Evolutionary conservation across 1,284 basidiomycete genomes (phyloP).

Genomic region (Thelephora terrestris): DNA sequence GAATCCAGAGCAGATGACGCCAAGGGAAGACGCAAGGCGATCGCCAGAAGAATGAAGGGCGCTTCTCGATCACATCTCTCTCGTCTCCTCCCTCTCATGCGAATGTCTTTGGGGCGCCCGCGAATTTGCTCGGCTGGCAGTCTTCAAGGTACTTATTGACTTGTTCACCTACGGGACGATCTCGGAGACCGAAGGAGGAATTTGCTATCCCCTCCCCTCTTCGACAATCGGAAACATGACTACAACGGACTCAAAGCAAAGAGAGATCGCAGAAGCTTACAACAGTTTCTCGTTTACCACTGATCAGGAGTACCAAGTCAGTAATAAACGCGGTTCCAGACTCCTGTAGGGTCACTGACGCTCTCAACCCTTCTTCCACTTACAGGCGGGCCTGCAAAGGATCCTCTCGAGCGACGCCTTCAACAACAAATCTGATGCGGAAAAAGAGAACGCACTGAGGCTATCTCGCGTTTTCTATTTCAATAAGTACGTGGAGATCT

Average conservation of each 20-base stretch:
- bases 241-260: not conserved
- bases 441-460: slow-evolving; percentile 36
- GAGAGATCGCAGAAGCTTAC: slow-evolving; percentile 18
- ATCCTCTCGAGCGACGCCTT: slow-evolving; percentile 36
- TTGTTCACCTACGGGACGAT: not conserved
- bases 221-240: not conserved
- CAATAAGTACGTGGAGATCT: slow-evolving; percentile 38
- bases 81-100: not conserved
- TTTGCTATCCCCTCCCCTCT: not conserved
- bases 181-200: not conserved
- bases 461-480: slow-evolving; percentile 62
- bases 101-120: not conserved
- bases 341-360: not conserved
- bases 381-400: slow-evolving; percentile 54
- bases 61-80: not conserved
- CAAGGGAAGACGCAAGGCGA: not conserved
- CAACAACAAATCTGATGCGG: slow-evolving; percentile 28
- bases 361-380: too few relatives aligned
- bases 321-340: slow-evolving; percentile 7
- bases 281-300: slow-evolving; percentile 37
- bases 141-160: not conserved
- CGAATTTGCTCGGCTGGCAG: not conserved
- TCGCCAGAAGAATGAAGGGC: not conserved
- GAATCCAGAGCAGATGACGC: not conserved
- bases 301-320: slow-evolving; percentile 53